Conservation (phyloP, 2,329 filamentous ascomycete genomes). For the Raffaelea ambrosiae region DNA sequence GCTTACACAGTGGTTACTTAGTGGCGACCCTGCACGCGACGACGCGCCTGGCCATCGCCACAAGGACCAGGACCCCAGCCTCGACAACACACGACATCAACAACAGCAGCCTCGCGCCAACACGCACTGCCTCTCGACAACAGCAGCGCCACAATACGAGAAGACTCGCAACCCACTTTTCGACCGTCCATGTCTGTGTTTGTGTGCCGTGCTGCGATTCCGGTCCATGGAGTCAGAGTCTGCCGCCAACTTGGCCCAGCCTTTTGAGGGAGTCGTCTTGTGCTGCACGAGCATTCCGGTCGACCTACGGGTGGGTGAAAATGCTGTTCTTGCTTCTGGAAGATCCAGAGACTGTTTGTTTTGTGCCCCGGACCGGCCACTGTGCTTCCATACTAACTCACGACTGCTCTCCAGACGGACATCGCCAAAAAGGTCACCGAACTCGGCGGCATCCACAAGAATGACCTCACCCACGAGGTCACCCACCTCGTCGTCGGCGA, state of each 20-base stretch:
- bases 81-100: too few species aligned
- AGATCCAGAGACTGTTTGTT: neutral
- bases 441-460: constrained; percentile 80
- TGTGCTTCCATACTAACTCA: too few species aligned
- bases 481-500: constrained; percentile 90
- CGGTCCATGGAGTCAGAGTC: constrained; percentile 16
- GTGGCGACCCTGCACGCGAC: too few species aligned
- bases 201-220: too few species aligned
- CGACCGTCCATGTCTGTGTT: constrained; percentile 7
- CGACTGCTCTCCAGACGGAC: constrained; percentile 20
- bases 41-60: too few species aligned
- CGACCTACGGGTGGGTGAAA: constrained; percentile 60
- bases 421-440: constrained; percentile 59
- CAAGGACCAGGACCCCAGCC: too few species aligned
- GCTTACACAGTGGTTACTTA: too few species aligned
- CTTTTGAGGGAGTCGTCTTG: constrained; percentile 64
- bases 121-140: neutral
- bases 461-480: constrained; percentile 90
- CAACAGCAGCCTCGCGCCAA: neutral
- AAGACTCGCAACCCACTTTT: neutral
- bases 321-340: neutral
- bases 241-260: constrained; percentile 41
- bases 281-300: constrained; percentile 82
- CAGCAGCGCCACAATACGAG: too few species aligned
- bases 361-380: neutral